These are phyloP conservation scores for Fusarium armeniacum DNA, from an alignment of 2,329 filamentous ascomycete genomes.

Conservation along the genomic window DNA sequence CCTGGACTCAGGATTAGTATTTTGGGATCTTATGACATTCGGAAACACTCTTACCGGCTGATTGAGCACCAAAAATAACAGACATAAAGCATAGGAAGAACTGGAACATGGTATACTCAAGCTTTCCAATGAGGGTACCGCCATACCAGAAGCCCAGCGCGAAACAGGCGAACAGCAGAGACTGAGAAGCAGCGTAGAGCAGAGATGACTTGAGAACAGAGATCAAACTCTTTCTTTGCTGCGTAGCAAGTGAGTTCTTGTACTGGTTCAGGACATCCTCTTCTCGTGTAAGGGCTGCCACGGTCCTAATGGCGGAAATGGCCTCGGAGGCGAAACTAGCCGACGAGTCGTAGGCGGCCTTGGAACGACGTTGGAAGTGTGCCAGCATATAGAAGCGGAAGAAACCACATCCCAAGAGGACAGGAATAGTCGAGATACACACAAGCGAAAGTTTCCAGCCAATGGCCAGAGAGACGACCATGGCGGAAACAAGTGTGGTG, in stretches of 20 bases:
- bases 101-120: slow-evolving; percentile 82
- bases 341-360: slow-evolving; percentile 82
- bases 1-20: slow-evolving; percentile 80
- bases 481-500: slow-evolving; percentile 83
- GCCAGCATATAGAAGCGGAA: slow-evolving; percentile 88
- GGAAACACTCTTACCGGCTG: slow-evolving; percentile 63
- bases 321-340: slow-evolving; percentile 93
- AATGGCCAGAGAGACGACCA: slow-evolving; percentile 77
- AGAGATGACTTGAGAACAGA: slow-evolving; percentile 82
- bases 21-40: background rate
- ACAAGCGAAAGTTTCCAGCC: slow-evolving; percentile 92
- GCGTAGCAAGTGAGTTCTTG: slow-evolving; percentile 73
- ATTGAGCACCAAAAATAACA: slow-evolving; percentile 92
- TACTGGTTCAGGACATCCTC: slow-evolving; percentile 82
- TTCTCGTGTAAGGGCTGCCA: slow-evolving; percentile 91
- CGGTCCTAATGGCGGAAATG: slow-evolving; percentile 92
- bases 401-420: slow-evolving; percentile 86
- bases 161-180: slow-evolving; percentile 84
- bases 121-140: slow-evolving; percentile 77
- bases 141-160: slow-evolving; percentile 96
- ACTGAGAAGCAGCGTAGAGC: slow-evolving; percentile 88
- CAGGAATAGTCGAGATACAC: slow-evolving; percentile 81
- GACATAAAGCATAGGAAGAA: slow-evolving; percentile 94
- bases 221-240: slow-evolving; percentile 76
- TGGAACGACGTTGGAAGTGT: slow-evolving; percentile 82